These are phyloP conservation scores for Sarocladium strictum DNA, from an alignment of 2,329 filamentous ascomycete genomes.

Conservation along the genomic window DNA sequence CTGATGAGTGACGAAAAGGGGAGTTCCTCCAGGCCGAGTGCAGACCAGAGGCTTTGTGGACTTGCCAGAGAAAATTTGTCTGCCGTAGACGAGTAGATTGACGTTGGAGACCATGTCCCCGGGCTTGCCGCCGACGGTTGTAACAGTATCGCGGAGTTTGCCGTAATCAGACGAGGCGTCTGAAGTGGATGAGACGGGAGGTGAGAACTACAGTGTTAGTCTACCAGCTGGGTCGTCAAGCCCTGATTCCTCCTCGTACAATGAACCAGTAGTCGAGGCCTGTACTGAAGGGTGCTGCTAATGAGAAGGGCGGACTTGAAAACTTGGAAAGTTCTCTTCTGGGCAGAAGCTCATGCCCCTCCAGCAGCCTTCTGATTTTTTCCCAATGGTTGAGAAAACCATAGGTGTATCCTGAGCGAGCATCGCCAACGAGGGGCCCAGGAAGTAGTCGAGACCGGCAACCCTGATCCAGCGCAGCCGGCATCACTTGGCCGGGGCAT, in stretches of 20 bases:
- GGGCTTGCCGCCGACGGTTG: constrained; percentile 19
- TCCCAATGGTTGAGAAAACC: constrained; percentile 22
- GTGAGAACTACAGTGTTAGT: constrained; percentile 18
- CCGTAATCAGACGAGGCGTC: constrained; percentile 15
- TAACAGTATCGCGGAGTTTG: constrained; percentile 18
- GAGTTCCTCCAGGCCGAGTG: constrained; percentile 23
- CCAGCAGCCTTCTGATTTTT: constrained; percentile 19
- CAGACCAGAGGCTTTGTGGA: constrained; percentile 20
- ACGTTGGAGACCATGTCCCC: constrained; percentile 18
- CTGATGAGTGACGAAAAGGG: constrained; percentile 16
- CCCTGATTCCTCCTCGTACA: constrained; percentile 20
- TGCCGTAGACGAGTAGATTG: constrained; percentile 22
- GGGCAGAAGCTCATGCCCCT: constrained; percentile 15
- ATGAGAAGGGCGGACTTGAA: constrained; percentile 17
- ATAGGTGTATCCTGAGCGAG: constrained; percentile 22
- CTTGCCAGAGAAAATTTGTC: constrained; percentile 22
- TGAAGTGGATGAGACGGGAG: constrained; percentile 22
- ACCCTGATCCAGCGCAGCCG: constrained; percentile 23
- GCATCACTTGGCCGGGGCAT: constrained; percentile 24
- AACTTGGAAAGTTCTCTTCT: constrained; percentile 14
- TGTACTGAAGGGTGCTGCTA: constrained; percentile 15
- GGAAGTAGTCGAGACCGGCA: constrained; percentile 22
- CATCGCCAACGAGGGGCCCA: constrained; percentile 17
- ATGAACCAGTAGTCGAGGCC: constrained; percentile 25
- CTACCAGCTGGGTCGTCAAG: constrained; percentile 18